Evolutionary conservation across 2,329 filamentous ascomycete species (phyloP), one percentile per base, ranked within the genome.

Genomic region (Grosmannia clavigera): DNA sequence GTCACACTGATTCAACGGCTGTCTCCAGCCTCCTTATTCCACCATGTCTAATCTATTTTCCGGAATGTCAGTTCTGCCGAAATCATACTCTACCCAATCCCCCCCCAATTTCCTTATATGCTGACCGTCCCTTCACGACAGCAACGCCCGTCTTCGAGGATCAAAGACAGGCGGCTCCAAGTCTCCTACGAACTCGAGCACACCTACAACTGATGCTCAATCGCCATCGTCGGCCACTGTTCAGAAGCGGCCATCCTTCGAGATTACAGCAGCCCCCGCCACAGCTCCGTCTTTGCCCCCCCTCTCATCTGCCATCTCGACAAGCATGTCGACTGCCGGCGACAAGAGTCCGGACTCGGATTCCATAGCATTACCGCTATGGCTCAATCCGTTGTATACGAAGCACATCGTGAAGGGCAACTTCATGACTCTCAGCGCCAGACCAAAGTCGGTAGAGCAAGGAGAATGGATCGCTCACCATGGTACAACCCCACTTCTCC

Each of bases 401-500:
- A 88, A 87, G 70, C 85, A 95, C 69, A 95, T 96, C 65, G 92
- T 96, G 69, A 95, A 92, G 77, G 92, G 92, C 62, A 97, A 96
- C 76, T 96, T 97, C 71, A 90, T 96, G 86, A 96, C 92, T 12
- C 76, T 97, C 62, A 95, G 92, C 68, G 90, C 91, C 57, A 87
- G 92, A 70, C 92, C 92, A 27, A 92, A 92, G 76, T 92, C 94
- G 60, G 89, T 96, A 54, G 92, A 96, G 69, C 85, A 90, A 70
- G 92, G 90, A 65, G 92, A 97, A 74, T 97, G 92, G 92, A 81
- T 96, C 67, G 92, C 92, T 64, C 90, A 96, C 73, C 92, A 96
- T 79, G 86, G 92, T 95, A 79, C 43, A n/a, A 16, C 43, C 43
- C 19, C 43, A 6, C 61, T 55, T 40, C 22, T 48, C 33, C 16